Evolutionary conservation across 345 rosid genomes (phyloP).

Genomic region (Pistacia atlantica): DNA sequence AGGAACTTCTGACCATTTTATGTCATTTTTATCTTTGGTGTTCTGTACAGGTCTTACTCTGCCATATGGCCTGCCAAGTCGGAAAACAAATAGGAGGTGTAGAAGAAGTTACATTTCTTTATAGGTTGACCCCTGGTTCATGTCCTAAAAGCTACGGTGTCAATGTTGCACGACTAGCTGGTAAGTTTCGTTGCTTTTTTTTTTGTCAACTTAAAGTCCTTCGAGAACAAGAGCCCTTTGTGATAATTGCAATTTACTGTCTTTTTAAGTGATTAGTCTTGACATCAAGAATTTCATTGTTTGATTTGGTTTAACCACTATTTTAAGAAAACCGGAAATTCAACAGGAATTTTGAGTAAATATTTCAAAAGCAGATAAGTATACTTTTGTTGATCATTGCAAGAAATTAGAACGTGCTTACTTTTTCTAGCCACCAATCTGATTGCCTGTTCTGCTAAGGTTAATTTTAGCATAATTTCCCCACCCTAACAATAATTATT

Average conservation of each 20-base stretch:
- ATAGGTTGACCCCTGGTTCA: constrained; percentile 75
- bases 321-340: neutral
- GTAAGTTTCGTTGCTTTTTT: constrained; percentile 37
- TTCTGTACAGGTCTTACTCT: constrained; percentile 70
- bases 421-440: neutral
- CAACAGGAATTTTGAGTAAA: neutral
- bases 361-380: neutral
- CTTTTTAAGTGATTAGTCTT: neutral
- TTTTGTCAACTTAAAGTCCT: neutral
- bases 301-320: neutral
- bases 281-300: neutral
- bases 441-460: neutral
- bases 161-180: constrained; percentile 95
- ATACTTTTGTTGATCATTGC: neutral
- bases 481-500: constrained; percentile 16
- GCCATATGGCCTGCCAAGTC: constrained; percentile 92
- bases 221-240: neutral
- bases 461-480: constrained; percentile 4
- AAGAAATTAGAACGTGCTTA: neutral
- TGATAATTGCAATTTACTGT: neutral
- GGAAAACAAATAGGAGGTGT: constrained; percentile 66
- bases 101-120: constrained; percentile 91
- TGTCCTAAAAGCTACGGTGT: constrained; percentile 99
- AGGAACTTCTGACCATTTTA: neutral
- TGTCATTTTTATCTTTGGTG: neutral